Conservation (phyloP, 225 moss, liverwort and hornwort species). For the Rhytidiadelphus loreus region DNA sequence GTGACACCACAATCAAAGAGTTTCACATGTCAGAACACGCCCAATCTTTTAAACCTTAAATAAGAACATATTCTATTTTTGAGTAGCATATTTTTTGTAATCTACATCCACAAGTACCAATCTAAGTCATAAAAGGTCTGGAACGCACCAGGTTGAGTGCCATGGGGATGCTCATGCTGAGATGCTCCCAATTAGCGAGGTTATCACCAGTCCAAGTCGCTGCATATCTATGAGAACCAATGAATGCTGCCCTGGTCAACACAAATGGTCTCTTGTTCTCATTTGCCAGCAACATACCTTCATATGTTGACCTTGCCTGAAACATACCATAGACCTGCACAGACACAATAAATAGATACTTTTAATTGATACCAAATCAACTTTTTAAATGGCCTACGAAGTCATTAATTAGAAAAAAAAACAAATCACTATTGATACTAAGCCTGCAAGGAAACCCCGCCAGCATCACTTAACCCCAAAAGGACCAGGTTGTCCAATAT, state of each 20-base stretch:
- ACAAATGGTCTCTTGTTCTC: slow-evolving; percentile 78
- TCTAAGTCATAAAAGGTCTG: background rate
- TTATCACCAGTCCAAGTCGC: slow-evolving; percentile 99
- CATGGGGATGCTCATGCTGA: slow-evolving; percentile 92
- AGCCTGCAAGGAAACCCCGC: background rate
- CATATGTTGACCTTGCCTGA: slow-evolving; percentile 77
- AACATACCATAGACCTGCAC: slow-evolving; percentile 89
- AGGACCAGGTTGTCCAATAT: too few relatives aligned
- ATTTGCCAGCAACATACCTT: slow-evolving; percentile 77
- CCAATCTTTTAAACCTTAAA: background rate
- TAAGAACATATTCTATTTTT: background rate
- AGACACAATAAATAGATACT: background rate
- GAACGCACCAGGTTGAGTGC: slow-evolving; percentile 62
- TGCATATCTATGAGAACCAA: slow-evolving; percentile 84
- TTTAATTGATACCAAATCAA: background rate
- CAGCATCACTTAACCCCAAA: background rate
- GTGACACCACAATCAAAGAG: background rate
- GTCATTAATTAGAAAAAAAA: background rate
- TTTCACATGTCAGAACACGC: background rate
- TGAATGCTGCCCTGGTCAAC: slow-evolving; percentile 69
- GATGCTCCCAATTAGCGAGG: slow-evolving; percentile 82
- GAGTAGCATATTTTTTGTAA: background rate
- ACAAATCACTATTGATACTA: background rate
- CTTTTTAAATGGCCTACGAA: background rate
- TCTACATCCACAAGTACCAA: background rate